These are phyloP conservation scores for Acorus calamus DNA, from an alignment of 106 monocot species.

Conservation along the genomic window DNA sequence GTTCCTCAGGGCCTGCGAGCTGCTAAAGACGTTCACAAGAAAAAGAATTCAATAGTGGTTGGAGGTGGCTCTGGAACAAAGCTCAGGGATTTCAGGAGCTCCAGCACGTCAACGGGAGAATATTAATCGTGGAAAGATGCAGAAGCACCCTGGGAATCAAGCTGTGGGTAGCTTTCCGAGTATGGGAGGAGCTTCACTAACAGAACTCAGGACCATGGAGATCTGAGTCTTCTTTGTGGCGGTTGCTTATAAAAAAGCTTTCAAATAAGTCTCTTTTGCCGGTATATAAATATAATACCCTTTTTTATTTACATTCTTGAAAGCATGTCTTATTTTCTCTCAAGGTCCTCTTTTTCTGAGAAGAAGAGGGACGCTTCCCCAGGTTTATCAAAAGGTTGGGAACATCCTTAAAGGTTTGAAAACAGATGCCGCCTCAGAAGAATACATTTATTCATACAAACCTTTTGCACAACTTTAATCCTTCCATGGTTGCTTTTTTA, in stretches of 20 bases:
- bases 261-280: conserved; percentile 70
- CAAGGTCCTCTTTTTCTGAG: not conserved
- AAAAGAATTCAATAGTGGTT: conserved; percentile 32
- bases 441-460: no score
- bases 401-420: no score
- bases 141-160: conserved; percentile 48
- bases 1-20: conserved; percentile 56
- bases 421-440: no score
- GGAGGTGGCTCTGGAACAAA: conserved; percentile 26
- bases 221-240: conserved; percentile 69
- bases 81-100: conserved; percentile 13
- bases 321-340: not conserved
- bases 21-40: conserved; percentile 71
- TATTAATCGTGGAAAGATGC: conserved; percentile 37
- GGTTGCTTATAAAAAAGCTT: conserved; percentile 70
- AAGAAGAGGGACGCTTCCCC: no score
- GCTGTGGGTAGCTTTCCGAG: conserved; percentile 13
- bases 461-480: no score
- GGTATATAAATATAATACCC: conserved; percentile 27
- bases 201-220: conserved; percentile 45
- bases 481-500: no score
- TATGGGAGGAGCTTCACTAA: conserved; percentile 28
- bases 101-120: conserved; percentile 40
- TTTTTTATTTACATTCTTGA: not conserved
- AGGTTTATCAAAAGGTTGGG: no score